Evolutionary conservation across 306 rosid genomes (phyloP).

Genomic region (Castanea mollissima): DNA sequence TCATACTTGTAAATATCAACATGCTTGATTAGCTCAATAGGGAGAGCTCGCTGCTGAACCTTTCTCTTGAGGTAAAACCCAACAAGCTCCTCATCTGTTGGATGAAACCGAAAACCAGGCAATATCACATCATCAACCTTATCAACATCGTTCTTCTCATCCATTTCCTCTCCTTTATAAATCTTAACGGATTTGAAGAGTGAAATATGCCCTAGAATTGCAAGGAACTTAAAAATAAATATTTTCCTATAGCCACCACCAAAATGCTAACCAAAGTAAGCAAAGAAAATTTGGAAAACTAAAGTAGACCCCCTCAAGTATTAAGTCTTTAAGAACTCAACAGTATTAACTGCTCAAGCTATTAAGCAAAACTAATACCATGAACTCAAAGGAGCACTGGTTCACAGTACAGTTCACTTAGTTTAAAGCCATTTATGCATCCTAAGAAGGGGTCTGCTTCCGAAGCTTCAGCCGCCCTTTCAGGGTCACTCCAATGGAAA

Average conservation of each 20-base stretch:
- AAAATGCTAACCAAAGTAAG: no score
- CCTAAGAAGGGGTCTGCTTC: slow-evolving; percentile 39
- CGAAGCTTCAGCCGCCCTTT: slow-evolving; percentile 51
- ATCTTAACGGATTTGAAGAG: background rate
- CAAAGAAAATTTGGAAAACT: slow-evolving; percentile 17
- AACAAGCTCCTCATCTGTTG: slow-evolving; percentile 84
- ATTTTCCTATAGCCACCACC: no score
- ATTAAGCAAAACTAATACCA: slow-evolving; percentile 27
- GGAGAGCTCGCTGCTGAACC: slow-evolving; percentile 55
- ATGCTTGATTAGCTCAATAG: slow-evolving; percentile 72
- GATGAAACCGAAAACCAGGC: slow-evolving; percentile 85
- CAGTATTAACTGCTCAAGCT: background rate
- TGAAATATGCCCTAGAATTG: background rate
- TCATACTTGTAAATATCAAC: slow-evolving; percentile 77
- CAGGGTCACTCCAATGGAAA: slow-evolving; percentile 30
- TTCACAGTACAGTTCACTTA: slow-evolving; percentile 19
- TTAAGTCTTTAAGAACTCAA: slow-evolving; percentile 3
- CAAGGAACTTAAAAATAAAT: background rate
- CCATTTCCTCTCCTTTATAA: slow-evolving; percentile 42
- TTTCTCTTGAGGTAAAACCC: slow-evolving; percentile 70
- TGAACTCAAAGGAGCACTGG: slow-evolving; percentile 23
- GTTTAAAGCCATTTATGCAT: slow-evolving; percentile 35
- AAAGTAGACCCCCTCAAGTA: slow-evolving; percentile 22
- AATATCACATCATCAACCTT: slow-evolving; percentile 55
- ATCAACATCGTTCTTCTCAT: slow-evolving; percentile 57